A percentile compares a stretch with the other conserved stretches of the same genome.
phyloP scores from a whole-genome alignment of 2,329 filamentous ascomycete genomes.

The Stemphylium beticola region DNA sequence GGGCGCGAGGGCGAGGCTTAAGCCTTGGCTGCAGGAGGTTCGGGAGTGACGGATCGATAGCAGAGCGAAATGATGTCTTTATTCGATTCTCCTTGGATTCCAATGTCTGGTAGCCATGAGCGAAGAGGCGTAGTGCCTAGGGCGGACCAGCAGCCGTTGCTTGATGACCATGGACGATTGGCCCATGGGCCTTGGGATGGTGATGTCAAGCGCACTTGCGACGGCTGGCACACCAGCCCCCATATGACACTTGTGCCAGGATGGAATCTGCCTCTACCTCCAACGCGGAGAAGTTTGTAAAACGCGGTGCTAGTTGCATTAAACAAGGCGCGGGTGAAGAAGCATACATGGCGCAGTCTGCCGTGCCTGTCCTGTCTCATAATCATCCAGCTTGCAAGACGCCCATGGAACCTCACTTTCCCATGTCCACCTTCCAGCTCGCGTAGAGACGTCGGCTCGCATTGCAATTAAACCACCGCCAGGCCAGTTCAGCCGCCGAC shows the following conservation, averaged over 20 bases:
- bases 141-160: neutral
- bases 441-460: neutral
- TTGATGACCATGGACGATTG: conserved; percentile 3
- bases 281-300: conserved; percentile 28
- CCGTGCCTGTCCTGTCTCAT: conserved; percentile 4
- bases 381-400: conserved; percentile 2
- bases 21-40: conserved; percentile 17
- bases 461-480: conserved; percentile 3
- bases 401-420: neutral
- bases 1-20: conserved; percentile 14
- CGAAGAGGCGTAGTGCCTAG: conserved; percentile 1
- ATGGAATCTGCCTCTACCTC: conserved; percentile 32
- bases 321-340: conserved; percentile 19
- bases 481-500: conserved; percentile 12
- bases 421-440: neutral
- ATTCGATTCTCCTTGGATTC: conserved; percentile 2
- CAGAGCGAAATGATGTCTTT: conserved; percentile 11
- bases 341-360: conserved; percentile 15
- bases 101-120: neutral
- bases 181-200: conserved; percentile 2
- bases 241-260: conserved; percentile 19
- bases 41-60: conserved; percentile 16
- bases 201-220: conserved; percentile 37
- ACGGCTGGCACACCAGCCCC: conserved; percentile 36
- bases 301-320: conserved; percentile 21